Base-by-base conservation (phyloP, 2,329 filamentous ascomycete species). In the Xylariaceae sp. region DNA sequence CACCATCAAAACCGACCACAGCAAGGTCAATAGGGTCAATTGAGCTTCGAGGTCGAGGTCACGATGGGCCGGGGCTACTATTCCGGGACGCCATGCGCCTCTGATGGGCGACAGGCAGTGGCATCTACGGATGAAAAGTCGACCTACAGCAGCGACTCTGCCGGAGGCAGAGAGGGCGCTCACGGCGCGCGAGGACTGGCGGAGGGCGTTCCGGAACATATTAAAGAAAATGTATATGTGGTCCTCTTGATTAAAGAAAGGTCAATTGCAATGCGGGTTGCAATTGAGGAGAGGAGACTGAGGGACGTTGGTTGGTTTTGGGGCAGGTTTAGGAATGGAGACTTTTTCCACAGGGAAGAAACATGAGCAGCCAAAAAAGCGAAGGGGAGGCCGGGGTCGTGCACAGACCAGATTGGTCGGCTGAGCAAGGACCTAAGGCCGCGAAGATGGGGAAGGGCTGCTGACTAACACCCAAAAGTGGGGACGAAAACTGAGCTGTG, bases 161-260 rank as follows among this genome's bases (percentile, higher is more conserved):
- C 90, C 87, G 75, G 89, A 85, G 76, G 90, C 89, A 88, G 91
- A 90, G 82, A 95, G 86, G 82, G 90, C 91, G 83, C 90, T 89
- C 81, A 93, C 90, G 80, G 90, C 89, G 84, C 92, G 92, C 83
- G 89, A 89, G 79, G 92, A 95, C 85, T 96, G 92, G 84, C 92
- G 88, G 82, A 97, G 86, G 84, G 93, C 92, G 88, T 90, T 96
- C 83, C 93, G 91, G 86, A 97, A 96, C 93, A 97, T 97, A 82
- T 77, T 83, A 71, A 71, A 73, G 78, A 82, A 79, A 51, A 8
- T n/a, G 77, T 77, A 73, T 78, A 71, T 79, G 73, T 76, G 74
- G 73, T 77, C 79, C 75, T 77, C 77, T 74, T 77, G 53, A 61
- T 52, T 74, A 73, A 78, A 77, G 69, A 75, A 76, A 76, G 78